Evolutionary conservation across 306 rosid species (phyloP).

Genomic region (Cucurbita pepo): DNA sequence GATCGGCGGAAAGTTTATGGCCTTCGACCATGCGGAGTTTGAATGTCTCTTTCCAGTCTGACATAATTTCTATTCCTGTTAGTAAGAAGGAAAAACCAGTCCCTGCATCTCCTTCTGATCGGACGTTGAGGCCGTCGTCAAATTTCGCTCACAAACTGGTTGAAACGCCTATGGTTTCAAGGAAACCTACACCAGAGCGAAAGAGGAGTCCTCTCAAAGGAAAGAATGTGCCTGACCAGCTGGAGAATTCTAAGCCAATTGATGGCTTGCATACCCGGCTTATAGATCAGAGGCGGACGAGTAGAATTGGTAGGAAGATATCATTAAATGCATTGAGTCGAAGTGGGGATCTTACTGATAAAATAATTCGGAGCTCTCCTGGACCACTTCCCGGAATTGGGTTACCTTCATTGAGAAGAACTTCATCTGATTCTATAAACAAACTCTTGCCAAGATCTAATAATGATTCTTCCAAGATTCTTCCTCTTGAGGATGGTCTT

Average conservation of each 20-base stretch:
- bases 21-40: constrained; percentile 96
- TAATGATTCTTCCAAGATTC: constrained; percentile 27
- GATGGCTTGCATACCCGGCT: constrained; percentile 49
- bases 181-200: constrained; percentile 79
- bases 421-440: constrained; percentile 28
- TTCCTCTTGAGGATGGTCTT: constrained; percentile 24
- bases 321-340: constrained; percentile 34
- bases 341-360: constrained; percentile 53
- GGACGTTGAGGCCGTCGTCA: constrained; percentile 60
- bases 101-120: constrained; percentile 44
- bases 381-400: constrained; percentile 36
- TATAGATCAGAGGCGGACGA: constrained; percentile 83
- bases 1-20: constrained; percentile 59
- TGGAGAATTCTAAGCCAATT: constrained; percentile 85
- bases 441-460: constrained; percentile 35
- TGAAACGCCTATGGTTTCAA: constrained; percentile 27
- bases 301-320: constrained; percentile 52
- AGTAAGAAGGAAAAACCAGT: constrained; percentile 82
- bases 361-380: constrained; percentile 20
- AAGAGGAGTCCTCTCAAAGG: constrained; percentile 83
- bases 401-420: constrained; percentile 43
- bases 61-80: constrained; percentile 71
- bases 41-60: constrained; percentile 95
- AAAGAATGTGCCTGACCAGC: constrained; percentile 55
- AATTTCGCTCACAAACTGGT: constrained; percentile 58